Percentiles rank a stretch among this genome's conserved stretches.
Evolutionary conservation across 169 alveolate species (phyloP).

Genomic region (Plasmodium adleri): DNA sequence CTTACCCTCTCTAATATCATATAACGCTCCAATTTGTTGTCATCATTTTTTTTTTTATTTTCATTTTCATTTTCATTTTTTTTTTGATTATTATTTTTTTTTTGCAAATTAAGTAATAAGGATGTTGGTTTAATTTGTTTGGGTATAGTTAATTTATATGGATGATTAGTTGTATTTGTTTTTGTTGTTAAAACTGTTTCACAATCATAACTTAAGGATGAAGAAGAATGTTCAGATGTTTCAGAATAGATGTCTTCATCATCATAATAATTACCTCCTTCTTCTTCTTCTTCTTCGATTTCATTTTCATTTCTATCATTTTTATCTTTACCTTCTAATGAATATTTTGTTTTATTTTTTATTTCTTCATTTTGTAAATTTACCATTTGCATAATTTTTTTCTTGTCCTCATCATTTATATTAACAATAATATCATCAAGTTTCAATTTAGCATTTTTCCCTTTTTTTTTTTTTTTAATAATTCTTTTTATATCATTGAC

Average conservation of each 20-base stretch:
- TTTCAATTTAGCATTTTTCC: constrained; percentile 9
- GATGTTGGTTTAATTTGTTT: constrained; percentile 36
- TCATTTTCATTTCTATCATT: too few relatives aligned
- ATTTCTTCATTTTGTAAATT: constrained; percentile 46
- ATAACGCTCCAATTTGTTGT: constrained; percentile 39
- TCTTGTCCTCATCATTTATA: constrained; percentile 32
- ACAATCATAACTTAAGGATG: constrained; percentile 78
- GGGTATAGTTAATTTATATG: constrained; percentile 76
- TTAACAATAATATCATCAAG: constrained; percentile 7
- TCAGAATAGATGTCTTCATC: too few relatives aligned
- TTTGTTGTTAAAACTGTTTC: constrained; percentile 86
- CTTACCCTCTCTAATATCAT: constrained; percentile 48
- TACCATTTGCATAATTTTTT: constrained; percentile 55
- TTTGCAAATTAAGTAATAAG: constrained; percentile 2
- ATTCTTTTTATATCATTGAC: constrained; percentile 7
- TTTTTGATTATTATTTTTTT: background rate
- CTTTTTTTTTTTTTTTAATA: constrained; percentile 46
- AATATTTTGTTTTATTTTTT: background rate
- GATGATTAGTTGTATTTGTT: constrained; percentile 85
- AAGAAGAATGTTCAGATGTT: constrained; percentile 2
- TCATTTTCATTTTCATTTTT: background rate
- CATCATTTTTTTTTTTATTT: background rate
- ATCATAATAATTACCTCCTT: too few relatives aligned
- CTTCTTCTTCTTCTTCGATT: too few relatives aligned
- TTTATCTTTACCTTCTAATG: background rate